Evolutionary conservation across 129 eudicot genomes (phyloP), one percentile per base, ranked within the genome.

Genomic region (Silybum marianum): DNA sequence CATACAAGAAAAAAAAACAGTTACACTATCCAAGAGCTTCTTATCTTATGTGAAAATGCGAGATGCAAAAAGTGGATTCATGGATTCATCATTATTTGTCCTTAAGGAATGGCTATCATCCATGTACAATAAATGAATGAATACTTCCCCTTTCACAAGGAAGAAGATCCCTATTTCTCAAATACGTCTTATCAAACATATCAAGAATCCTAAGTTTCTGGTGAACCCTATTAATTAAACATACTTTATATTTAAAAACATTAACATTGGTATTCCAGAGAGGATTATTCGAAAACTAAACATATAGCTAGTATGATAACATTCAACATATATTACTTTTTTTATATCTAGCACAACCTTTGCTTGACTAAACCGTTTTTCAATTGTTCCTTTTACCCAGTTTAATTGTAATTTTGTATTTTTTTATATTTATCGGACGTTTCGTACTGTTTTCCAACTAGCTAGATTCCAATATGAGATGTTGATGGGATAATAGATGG

Each of bases 401-500:
- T 28, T 28, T 28, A 48, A 22, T 18, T 54, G 7, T 54, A 16
- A 54, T 6, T 54, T 0, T 48, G 7, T 14, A 48, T 48, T 48
- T 48, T 48, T 14, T 54, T n/a, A 54, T 5, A 54, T 54, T 0
- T 54, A 7, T 2, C 22, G 18, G 63, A 54, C 18, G 63, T 48
- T 48, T 48, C 1, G 62, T 48, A 48, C 62, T 16, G 63, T 54
- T 54, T 54, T 11, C 12, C 38, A 72, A 42, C 46, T 81, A 4
- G 36, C 36, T 3, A 21, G 54, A 51, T 74, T 58, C 13, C 42
- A 44, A 76, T 60, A 74, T 75, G 60, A 44, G 80, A 82, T 44
- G 74, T 74, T 73, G 80, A 81, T 81, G 51, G 39, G 24, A 73
- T 60, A 18, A 60, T 36, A 54, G 32, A 32, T 36, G 46, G 46